phyloP scores from a whole-genome alignment of 257 asterid species.

The Agastache rugosa region DNA sequence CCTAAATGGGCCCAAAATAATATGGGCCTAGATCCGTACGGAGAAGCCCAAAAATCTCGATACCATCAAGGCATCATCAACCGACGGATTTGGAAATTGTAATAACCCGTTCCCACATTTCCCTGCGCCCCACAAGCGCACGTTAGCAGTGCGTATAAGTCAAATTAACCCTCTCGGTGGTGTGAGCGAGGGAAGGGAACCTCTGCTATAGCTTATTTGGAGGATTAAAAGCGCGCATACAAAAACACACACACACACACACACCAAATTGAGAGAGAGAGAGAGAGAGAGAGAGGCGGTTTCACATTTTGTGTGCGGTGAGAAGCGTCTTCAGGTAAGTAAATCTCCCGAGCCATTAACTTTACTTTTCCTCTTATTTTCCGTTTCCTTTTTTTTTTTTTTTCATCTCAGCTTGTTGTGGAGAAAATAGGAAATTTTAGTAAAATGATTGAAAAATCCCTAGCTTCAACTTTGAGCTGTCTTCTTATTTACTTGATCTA shows the following conservation, averaged over 20 bases:
- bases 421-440: conserved; percentile 24
- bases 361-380: conserved; percentile 34
- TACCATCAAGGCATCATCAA: not conserved
- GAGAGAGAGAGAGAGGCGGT: conserved; percentile 38
- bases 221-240: conserved; percentile 47
- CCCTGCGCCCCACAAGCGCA: conserved; percentile 35
- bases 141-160: conserved; percentile 32
- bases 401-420: conserved; percentile 23
- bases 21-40: not conserved
- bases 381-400: not conserved
- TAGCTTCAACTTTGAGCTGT: conserved; percentile 36
- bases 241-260: conserved; percentile 35
- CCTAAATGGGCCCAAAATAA: not conserved
- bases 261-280: conserved; percentile 35
- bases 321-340: conserved; percentile 48
- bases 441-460: conserved; percentile 33
- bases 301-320: conserved; percentile 48
- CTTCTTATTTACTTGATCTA: conserved; percentile 41
- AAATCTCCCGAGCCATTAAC: conserved; percentile 45
- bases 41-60: not conserved
- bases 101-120: conserved; percentile 19
- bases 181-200: conserved; percentile 36
- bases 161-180: conserved; percentile 31
- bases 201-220: conserved; percentile 23
- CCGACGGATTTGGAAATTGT: conserved; percentile 11